Base-by-base conservation (phyloP, 768 basidiomycete genomes). In the Tulasnella sp. region DNA sequence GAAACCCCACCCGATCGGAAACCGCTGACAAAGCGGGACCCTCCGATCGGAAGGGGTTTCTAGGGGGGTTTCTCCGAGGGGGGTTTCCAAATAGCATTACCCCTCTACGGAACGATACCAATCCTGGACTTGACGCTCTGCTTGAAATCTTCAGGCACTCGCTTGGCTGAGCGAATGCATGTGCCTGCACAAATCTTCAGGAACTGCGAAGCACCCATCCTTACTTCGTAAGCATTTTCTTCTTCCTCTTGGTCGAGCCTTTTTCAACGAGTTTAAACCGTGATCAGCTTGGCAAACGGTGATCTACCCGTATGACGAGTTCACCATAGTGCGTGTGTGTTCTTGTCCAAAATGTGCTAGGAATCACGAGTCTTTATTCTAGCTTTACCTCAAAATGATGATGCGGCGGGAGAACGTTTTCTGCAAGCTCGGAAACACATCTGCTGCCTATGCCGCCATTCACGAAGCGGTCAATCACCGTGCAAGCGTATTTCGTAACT, bases 381-480 rank as follows among this genome's bases (percentile, higher is more conserved):
- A 68, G 62, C 62, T 68, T 68, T 68, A 84, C 12, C 77, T 85
- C 21, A 82, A 74, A 1, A 85, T 82, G 0, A 81, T 84, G 31
- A 79, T 81, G 27, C 71, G 80, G 8, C 80, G 81, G 6, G 83
- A 83, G 4, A 83, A 85, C 2, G 74, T 86, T 12, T 85, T 85
- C 79, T 68, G 82, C 7, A 77, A 79, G 0, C 84, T 87, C 0
- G 85, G 85, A 0, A 87, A 87, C 77, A 86, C 86, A 0, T 85
- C 83, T 0, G 81, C 84, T 2, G 86, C 85, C 1, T 80, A 44
- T 84, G 85, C 24, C 81, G 83, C n/a, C 83, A 83, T 80, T 31
- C 27, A 10, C 12, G 34, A 36, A 0, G 62, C 62, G 0, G 5
- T 36, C 8, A 36, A 7, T 74, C 14, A 74, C 34, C 40, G 12